Base-by-base conservation (phyloP, 2,329 filamentous ascomycete species). In the Venturia effusa region DNA sequence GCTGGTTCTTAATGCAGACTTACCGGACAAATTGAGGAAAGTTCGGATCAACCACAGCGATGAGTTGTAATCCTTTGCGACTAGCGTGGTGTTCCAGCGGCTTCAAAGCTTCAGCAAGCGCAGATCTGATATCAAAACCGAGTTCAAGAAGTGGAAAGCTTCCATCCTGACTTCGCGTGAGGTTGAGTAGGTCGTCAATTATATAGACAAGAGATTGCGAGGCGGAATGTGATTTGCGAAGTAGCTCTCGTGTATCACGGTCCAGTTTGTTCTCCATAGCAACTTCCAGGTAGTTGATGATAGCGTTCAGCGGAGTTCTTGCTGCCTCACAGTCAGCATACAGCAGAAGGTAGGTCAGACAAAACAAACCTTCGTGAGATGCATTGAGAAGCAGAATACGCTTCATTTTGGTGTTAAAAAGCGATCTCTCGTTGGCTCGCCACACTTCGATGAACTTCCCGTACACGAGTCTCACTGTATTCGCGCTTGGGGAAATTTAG, bases 211-310 rank as follows among this genome's bases (percentile, higher is more conserved):
- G 77, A 0, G 91, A 95, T 70, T 96, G 96, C 0, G 92, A 96
- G 4, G 92, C 92, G 0, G 91, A 95, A 71, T 96, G 90, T 0
- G 92, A 96, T 68, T 86, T 88, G 0, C 88, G 82, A 6, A 96
- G 78, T 66, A 94, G 95, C 5, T 96, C 92, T 24, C 92, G 81
- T 0, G 90, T 96, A 71, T 96, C 92, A 15, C 84, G 78, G 67
- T 96, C 91, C 3, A 96, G 78, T 0, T 80, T 77, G 0, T 90
- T 90, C 74, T 96, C 92, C 1, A 96, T 77, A 0, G 92, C 92
- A 67, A 96, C 96, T 69, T 96, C 92, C 0, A 96, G 82, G 68
- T 95, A 96, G 69, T 96, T 96, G 74, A 96, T 95, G 70, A 96
- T 96, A 19, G 92, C 92, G 70, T 96, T 96, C 1, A 96, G 77